Percentiles rank a stretch among this genome's conserved stretches.
Conservation (phyloP, 768 basidiomycete species). For the Galerina marginata region DNA sequence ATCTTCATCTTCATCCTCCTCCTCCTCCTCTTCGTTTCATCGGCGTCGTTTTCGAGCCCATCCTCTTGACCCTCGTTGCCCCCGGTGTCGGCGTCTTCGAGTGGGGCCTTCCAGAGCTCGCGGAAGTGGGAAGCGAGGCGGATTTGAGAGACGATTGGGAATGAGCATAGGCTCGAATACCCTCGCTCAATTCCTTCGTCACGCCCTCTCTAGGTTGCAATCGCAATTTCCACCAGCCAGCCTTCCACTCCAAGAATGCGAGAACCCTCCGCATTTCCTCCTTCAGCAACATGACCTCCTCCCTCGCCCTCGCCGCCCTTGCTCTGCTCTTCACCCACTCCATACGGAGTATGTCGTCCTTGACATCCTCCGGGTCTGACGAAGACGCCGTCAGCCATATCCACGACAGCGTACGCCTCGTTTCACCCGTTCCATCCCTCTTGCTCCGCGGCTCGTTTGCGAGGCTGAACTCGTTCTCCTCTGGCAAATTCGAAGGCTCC, state of each 20-base stretch:
- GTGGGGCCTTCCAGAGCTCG: constrained; percentile 6
- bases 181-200: constrained; percentile 5
- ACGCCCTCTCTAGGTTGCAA: background rate
- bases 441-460: background rate
- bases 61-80: too few relatives aligned
- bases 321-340: constrained; percentile 16
- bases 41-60: too few relatives aligned
- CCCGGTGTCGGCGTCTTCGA: too few relatives aligned
- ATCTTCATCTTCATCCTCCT: too few relatives aligned
- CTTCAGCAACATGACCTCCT: constrained; percentile 18
- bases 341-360: background rate
- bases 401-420: background rate
- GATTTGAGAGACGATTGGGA: constrained; percentile 7
- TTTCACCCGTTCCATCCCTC: constrained; percentile 1
- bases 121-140: constrained; percentile 21
- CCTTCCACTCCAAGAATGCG: constrained; percentile 16
- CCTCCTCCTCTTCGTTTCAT: too few relatives aligned
- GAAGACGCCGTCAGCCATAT: constrained; percentile 4
- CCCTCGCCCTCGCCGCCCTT: constrained; percentile 15
- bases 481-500: too few relatives aligned
- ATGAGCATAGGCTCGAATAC: constrained; percentile 6
- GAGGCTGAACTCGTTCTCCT: background rate
- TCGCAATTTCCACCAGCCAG: constrained; percentile 12
- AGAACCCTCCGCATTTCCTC: constrained; percentile 22
- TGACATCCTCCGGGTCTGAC: background rate